Evolutionary conservation across 2,329 filamentous ascomycete species (phyloP).

Genomic region (Myriosclerotinia curreyana): DNA sequence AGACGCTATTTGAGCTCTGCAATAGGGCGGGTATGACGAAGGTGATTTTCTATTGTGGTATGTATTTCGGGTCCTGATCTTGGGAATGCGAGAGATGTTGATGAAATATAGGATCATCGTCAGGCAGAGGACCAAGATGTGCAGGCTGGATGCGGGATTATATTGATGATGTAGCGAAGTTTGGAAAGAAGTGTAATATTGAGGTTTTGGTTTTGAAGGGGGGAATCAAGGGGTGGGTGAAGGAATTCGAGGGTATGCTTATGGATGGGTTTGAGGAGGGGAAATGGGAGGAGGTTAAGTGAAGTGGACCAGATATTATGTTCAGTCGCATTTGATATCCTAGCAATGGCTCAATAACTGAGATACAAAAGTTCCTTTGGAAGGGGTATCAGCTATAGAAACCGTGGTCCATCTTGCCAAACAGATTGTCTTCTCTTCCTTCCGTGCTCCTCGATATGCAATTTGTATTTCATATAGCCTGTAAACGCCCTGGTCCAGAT

Average conservation of each 20-base stretch:
- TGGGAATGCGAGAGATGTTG: neutral
- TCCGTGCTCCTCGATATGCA: conserved; percentile 15
- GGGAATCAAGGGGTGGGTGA: conserved; percentile 56
- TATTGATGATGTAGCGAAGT: conserved; percentile 45
- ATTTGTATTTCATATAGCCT: conserved; percentile 22
- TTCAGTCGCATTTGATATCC: neutral
- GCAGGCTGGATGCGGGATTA: conserved; percentile 58
- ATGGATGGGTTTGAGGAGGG: conserved; percentile 52
- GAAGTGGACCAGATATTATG: conserved; percentile 14
- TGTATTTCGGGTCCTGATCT: conserved; percentile 22
- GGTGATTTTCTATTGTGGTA: conserved; percentile 57
- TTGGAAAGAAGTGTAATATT: conserved; percentile 43
- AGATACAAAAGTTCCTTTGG: conserved; percentile 2
- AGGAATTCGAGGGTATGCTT: conserved; percentile 45
- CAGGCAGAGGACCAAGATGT: conserved; percentile 50
- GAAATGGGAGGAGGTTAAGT: conserved; percentile 38
- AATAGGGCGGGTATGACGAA: conserved; percentile 48
- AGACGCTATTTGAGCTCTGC: conserved; percentile 49
- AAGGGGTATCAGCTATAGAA: neutral
- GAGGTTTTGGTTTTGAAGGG: conserved; percentile 50
- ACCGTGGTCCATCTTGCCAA: neutral
- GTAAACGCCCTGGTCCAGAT: conserved; percentile 20
- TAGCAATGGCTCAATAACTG: neutral
- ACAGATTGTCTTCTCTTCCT: conserved; percentile 12
- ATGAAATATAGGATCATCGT: conserved; percentile 47